Base-by-base conservation (phyloP, 139 green algal genomes). In the Picochlorum sp. region DNA sequence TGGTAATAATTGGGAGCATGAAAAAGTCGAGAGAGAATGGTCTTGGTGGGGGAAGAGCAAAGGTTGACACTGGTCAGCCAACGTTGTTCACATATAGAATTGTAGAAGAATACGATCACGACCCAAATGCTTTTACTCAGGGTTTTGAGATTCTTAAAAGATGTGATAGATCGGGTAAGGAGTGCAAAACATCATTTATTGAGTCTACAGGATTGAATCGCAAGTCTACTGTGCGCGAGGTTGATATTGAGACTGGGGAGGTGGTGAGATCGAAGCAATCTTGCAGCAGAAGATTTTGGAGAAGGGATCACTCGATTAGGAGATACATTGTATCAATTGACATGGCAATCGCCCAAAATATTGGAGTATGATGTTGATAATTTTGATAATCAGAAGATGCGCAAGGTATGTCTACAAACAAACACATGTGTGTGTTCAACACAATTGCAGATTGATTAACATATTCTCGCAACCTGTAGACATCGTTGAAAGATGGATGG, bases 201-300 rank as follows among this genome's bases (percentile, higher is more conserved):
- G 87, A 95, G 61, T 90, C 82, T 4, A 92, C 85, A 75, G 86
- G 88, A 9, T 66, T 91, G n/a, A 81, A 92, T 57, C 85, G 85
- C 3, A 23, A 73, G 23, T 93, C 86, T 1, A 79, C 45, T 1
- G 69, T 96, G 18, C 68, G 88, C 0, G 61, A 86, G 50, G 82
- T 91, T 8, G 73, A 90, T 0, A 3, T 92, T 9, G 51, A 67
- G 2, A 88, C 63, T 3, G 89, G 89, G 0, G 44, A 65, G 3
- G 82, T 94, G 9, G 38, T 81, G 20, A 60, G 69, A 8, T 57
- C 38, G 4, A 68, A 62, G n/a, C 14, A 16, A 16, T 0, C 59
- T 87, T 37, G 11, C 26, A 2, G 34, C 34, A 18, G 14, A 67
- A 21, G 77, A 82, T 66, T 96, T 96, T 79, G 89, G 81, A 0